Evolutionary conservation across 2,329 filamentous ascomycete species (phyloP), one percentile per base, ranked within the genome.

Genomic region (Colletotrichum godetiae): DNA sequence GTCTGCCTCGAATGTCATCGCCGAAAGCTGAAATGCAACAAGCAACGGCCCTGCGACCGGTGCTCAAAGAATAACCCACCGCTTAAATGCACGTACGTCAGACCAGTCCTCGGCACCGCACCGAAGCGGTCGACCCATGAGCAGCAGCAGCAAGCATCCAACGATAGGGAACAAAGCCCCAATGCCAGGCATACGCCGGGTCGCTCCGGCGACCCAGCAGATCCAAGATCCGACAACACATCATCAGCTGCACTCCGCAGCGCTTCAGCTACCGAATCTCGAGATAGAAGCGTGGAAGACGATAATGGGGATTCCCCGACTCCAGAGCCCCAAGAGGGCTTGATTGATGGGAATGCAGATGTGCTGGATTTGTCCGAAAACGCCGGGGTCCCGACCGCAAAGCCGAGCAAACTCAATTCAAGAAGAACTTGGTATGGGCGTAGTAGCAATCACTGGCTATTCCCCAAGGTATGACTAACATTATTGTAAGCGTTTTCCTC

Each of bases 1-100:
- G 65, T 62, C 42, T 68, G 65, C 8, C 58, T 62, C 11, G 57
- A 68, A 22, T 68, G 65, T 13, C 65, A 68, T 31, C 65, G 65
- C 58, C 65, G 65, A 61, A 62, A 67, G 24, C 57, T 68, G 22
- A 68, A 55, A 33, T 68, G 65, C 37, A 35, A 68, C 19, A 68
- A 55, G 37, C 31, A 53, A 22, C 65, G 49, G 15, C 65, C 57
- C n/a, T 35, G 42, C 24, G 5, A 37, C 5, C 33, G 52, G 27
- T 65, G 22, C n/a, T 4, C 37, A 7, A 35, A 33, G 11, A 61
- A 29, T 11, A 42, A 49, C 5, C 42, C 59, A 5, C 33, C 62
- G 8, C 12, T 55, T 2, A 42, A n/a, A 11, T 65, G 62, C 13
- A 42, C 62, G 4, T 37, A 61, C 15, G 35, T 61, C 37, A 61